Percentiles rank a stretch among this genome's conserved stretches.
Evolutionary conservation across 345 rosid species (phyloP).

Genomic region (Syzygium aromaticum): DNA sequence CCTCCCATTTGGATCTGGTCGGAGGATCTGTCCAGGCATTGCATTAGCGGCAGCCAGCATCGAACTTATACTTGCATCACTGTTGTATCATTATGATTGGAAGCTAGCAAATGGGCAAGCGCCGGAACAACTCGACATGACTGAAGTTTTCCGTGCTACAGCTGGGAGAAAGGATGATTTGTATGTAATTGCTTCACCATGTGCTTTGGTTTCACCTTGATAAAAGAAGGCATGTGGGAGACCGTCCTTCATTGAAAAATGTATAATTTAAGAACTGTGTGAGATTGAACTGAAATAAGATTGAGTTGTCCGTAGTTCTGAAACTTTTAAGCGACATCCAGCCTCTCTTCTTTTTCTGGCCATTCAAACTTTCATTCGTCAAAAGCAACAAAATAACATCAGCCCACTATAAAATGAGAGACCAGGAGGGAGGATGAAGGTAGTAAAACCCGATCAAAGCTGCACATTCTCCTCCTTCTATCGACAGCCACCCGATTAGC

Average conservation of each 20-base stretch:
- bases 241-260: not conserved
- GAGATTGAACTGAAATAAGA: not conserved
- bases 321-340: not conserved
- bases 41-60: not conserved
- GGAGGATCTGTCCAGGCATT: slow-evolving; percentile 7
- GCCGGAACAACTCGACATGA: not conserved
- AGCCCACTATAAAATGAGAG: not conserved
- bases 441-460: not conserved
- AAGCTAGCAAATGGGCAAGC: not conserved
- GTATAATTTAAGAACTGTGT: not conserved
- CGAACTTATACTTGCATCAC: not conserved
- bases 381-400: not conserved
- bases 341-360: not conserved
- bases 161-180: not conserved
- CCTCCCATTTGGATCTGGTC: slow-evolving; percentile 12
- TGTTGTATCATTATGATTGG: slow-evolving; percentile 8
- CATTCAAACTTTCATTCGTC: not conserved
- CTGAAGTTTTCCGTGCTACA: not conserved
- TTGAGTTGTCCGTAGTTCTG: not conserved
- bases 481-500: not conserved
- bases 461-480: not conserved
- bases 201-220: not conserved
- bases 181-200: not conserved
- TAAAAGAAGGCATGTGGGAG: not conserved
- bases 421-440: not conserved